Base-by-base conservation (phyloP, 768 basidiomycete genomes). In the Cyclocybe aegerita region DNA sequence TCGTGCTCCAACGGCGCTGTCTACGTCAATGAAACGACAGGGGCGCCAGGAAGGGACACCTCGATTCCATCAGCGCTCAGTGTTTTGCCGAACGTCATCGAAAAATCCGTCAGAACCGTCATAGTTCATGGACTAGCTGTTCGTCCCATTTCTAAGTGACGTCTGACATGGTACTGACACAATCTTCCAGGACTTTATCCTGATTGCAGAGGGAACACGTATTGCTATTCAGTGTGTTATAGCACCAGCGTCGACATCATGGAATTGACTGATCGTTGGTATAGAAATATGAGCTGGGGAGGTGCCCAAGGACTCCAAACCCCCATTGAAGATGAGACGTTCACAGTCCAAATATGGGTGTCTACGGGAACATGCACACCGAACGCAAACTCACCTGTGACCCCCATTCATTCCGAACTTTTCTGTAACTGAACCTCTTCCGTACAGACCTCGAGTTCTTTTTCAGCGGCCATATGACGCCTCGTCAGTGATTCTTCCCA, bases 111-210 rank as follows among this genome's bases (percentile, higher is more conserved):
- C 42, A 70, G 85, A 46, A 77, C 74, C 0, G 79, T 88, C 30
- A 82, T 89, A 38, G 81, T 82, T 4, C 85, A 89, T 49, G 86
- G 85, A 2, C 72, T 87, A 49, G 82, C 55, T 70, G 86, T 73
- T 75, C 67, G 70, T 55, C 71, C 38, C 55, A 23, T 23, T 23
- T 30, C n/a, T 30, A 10, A 9, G 61, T 68, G 1, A 37, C 16
- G 11, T n/a, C 6, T 6, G 10, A 37, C 2, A 42, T 23, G 4
- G 9, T 29, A 10, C 38, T 53, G 10, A 54, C 3, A 16, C 4
- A 10, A 30, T 23, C 14, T 43, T 30, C 7, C 39, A 72, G 69
- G 74, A 77, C 47, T 75, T 71, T 49, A 75, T 75, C 36, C 64
- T 71, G 39, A 60, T 73, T 4, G 69, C 72, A 7, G 74, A 74